Conservation (phyloP, 768 basidiomycete genomes). For the Serendipita sp. region DNA sequence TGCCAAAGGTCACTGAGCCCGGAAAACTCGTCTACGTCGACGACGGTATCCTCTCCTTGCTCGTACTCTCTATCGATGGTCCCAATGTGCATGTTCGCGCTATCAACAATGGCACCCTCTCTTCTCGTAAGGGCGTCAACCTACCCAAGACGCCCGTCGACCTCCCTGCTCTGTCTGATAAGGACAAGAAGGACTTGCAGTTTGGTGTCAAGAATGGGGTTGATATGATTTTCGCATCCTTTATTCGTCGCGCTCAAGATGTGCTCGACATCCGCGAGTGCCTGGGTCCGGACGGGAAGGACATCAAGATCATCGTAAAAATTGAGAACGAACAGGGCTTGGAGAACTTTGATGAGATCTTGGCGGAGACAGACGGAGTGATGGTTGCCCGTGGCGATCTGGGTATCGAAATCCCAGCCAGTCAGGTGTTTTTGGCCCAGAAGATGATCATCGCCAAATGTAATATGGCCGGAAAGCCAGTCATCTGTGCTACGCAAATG, state of each 20-base stretch:
- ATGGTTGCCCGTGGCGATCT: conserved; percentile 99
- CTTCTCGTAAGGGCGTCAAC: conserved; percentile 98
- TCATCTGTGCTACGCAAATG: conserved; percentile 99
- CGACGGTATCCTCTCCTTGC: conserved; percentile 88
- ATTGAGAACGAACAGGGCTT: conserved; percentile 99
- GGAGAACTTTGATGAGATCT: conserved; percentile 96
- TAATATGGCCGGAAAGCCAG: conserved; percentile 94
- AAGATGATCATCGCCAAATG: conserved; percentile 99
- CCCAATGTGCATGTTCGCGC: conserved; percentile 67
- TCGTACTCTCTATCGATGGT: conserved; percentile 81
- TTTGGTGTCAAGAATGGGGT: conserved; percentile 97
- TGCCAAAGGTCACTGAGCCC: conserved; percentile 90
- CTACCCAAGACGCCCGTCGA: conserved; percentile 96
- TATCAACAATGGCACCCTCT: conserved; percentile 81
- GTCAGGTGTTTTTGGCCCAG: conserved; percentile 97
- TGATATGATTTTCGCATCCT: conserved; percentile 99
- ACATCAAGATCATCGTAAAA: conserved; percentile 98
- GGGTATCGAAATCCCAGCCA: conserved; percentile 99
- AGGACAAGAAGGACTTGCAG: conserved; percentile 88
- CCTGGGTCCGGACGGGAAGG: conserved; percentile 86
- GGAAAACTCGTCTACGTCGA: conserved; percentile 97
- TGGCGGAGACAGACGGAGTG: conserved; percentile 90
- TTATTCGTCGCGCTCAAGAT: conserved; percentile 91
- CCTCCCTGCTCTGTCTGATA: conserved; percentile 90
- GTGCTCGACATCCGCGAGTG: conserved; percentile 86